phyloP scores from a whole-genome alignment of 2,329 filamentous ascomycete genomes.

The Whalleya microplaca region DNA sequence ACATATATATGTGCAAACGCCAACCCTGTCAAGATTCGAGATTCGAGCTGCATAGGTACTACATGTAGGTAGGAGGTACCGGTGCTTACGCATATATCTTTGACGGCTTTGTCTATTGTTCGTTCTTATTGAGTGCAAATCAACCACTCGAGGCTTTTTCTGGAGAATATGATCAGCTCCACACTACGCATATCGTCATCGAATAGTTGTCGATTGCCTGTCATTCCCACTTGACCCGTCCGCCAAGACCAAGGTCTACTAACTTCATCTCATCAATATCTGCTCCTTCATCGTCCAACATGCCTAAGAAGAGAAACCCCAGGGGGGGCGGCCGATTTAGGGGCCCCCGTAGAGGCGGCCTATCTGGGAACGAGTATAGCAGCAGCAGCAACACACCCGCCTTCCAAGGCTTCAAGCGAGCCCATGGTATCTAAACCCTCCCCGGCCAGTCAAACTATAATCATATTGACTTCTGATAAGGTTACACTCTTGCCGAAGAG shows the following conservation, averaged over 20 bases:
- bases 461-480: slow-evolving; percentile 27
- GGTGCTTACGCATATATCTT: neutral
- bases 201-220: slow-evolving; percentile 7
- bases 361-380: slow-evolving; percentile 10
- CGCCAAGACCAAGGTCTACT: neutral
- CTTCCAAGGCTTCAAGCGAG: slow-evolving; percentile 9
- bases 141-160: neutral
- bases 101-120: neutral
- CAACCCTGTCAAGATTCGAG: no score
- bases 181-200: slow-evolving; percentile 29
- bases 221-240: slow-evolving; percentile 7
- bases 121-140: neutral
- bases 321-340: slow-evolving; percentile 16
- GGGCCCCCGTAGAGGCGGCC: slow-evolving; percentile 16
- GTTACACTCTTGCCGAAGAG: slow-evolving; percentile 51
- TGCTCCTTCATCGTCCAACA: slow-evolving; percentile 5
- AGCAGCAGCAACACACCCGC: slow-evolving; percentile 18
- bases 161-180: slow-evolving; percentile 11
- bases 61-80: no score
- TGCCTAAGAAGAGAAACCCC: slow-evolving; percentile 30
- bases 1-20: neutral
- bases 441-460: neutral
- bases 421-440: slow-evolving; percentile 27
- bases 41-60: no score
- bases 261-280: neutral